Evolutionary conservation across 805 yeast species (phyloP).

Genomic region (Kuraishia cidri): DNA sequence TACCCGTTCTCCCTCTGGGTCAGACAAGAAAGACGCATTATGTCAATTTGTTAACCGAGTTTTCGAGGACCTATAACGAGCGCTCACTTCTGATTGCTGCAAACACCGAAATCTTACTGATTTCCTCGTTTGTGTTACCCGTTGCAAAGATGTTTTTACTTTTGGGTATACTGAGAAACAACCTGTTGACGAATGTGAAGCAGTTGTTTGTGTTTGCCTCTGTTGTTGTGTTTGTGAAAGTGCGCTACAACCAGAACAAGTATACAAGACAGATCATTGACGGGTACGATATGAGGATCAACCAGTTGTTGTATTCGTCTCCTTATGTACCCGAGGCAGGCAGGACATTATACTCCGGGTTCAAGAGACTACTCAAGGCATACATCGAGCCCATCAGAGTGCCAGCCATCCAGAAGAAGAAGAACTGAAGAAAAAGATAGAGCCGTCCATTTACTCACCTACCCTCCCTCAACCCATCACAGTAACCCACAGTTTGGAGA

Average conservation of each 20-base stretch:
- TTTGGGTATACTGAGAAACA: conserved; percentile 20
- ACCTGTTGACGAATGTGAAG: conserved; percentile 18
- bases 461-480: no score
- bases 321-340: conserved; percentile 25
- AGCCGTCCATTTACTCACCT: no score
- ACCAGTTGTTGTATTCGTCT: conserved; percentile 21
- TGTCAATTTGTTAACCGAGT: conserved; percentile 17
- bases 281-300: conserved; percentile 33
- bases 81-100: conserved; percentile 34
- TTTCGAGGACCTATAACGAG: conserved; percentile 30
- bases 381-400: conserved; percentile 2
- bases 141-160: conserved; percentile 30
- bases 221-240: conserved; percentile 47
- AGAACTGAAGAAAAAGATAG: neutral
- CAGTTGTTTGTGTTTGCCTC: conserved; percentile 29
- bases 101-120: conserved; percentile 33
- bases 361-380: neutral
- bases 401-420: conserved; percentile 1
- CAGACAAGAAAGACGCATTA: conserved; percentile 15
- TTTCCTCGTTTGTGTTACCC: conserved; percentile 27
- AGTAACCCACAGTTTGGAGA: no score
- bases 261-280: conserved; percentile 41
- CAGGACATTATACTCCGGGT: conserved; percentile 3
- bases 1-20: conserved; percentile 37
- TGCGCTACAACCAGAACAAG: conserved; percentile 49